A percentile compares a stretch with the other conserved stretches of the same genome.
Evolutionary conservation across 768 basidiomycete species (phyloP).

Genomic region (Mrakia blollopis): DNA sequence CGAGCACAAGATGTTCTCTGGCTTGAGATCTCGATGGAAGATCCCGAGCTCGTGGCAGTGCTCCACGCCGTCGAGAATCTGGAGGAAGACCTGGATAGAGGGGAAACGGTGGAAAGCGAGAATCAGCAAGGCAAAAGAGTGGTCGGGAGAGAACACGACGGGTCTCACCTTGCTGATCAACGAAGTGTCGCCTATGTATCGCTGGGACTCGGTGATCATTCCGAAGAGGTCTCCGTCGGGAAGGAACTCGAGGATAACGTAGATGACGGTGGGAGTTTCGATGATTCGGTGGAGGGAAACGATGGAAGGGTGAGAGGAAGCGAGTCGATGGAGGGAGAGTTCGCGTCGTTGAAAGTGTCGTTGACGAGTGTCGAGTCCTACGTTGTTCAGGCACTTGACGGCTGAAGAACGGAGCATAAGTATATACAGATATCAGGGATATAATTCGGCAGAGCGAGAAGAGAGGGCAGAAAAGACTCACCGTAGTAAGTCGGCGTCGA

Average conservation of each 20-base stretch:
- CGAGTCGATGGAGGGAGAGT: slow-evolving; percentile 52
- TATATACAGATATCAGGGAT: neutral
- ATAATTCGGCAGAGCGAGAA: too few species aligned
- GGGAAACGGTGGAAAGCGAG: too few species aligned
- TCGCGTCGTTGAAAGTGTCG: slow-evolving; percentile 69
- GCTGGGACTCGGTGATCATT: slow-evolving; percentile 59
- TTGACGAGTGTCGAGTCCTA: slow-evolving; percentile 54
- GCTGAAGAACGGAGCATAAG: slow-evolving; percentile 47
- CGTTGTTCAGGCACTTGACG: slow-evolving; percentile 76
- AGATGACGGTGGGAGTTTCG: slow-evolving; percentile 59
- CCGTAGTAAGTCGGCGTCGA: slow-evolving; percentile 27
- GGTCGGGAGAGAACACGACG: too few species aligned
- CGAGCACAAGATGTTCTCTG: slow-evolving; percentile 57
- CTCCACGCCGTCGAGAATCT: slow-evolving; percentile 87
- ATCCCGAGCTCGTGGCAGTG: slow-evolving; percentile 87
- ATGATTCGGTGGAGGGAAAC: slow-evolving; percentile 64
- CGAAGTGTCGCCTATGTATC: slow-evolving; percentile 45
- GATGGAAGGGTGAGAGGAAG: slow-evolving; percentile 53
- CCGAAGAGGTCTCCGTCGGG: slow-evolving; percentile 52
- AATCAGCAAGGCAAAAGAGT: too few species aligned
- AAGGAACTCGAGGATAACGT: slow-evolving; percentile 48
- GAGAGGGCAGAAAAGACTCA: neutral
- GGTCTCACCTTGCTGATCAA: slow-evolving; percentile 61
- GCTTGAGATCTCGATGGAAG: slow-evolving; percentile 95
- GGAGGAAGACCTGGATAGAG: slow-evolving; percentile 62